Evolutionary conservation across 1,284 basidiomycete species (phyloP).

Genomic region (Prillingera fragicola): DNA sequence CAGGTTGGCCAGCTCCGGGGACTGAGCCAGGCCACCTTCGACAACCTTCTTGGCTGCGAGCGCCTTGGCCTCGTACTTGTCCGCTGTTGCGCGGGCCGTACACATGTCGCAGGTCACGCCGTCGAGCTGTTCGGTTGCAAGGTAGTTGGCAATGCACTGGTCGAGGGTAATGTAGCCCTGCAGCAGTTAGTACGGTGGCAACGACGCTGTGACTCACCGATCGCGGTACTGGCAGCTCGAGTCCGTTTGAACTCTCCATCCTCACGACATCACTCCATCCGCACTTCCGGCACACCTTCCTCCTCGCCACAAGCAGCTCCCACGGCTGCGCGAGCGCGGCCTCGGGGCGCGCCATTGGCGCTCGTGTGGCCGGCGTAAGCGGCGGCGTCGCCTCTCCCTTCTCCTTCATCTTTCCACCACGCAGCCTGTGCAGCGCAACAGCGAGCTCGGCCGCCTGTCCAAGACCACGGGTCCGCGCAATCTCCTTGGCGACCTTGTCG

Average conservation of each 20-base stretch:
- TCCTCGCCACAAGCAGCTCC: conserved; percentile 45
- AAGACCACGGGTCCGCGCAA: conserved; percentile 19
- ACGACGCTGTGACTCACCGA: conserved; percentile 25
- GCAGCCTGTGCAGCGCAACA: too few relatives aligned
- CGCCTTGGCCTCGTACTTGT: conserved; percentile 39
- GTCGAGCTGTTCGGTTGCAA: conserved; percentile 48
- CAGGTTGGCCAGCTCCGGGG: conserved; percentile 6
- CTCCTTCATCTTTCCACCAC: conserved; percentile 1
- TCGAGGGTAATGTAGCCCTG: conserved; percentile 48
- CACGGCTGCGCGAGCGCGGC: conserved; percentile 36
- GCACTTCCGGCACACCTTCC: conserved; percentile 42
- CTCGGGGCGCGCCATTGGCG: conserved; percentile 2
- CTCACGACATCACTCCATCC: conserved; percentile 42
- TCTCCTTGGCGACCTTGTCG: conserved; percentile 41
- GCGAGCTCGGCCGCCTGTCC: conserved; percentile 12
- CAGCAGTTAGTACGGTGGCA: not conserved
- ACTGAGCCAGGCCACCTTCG: not conserved
- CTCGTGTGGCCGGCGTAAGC: too few relatives aligned
- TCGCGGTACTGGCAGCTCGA: conserved; percentile 44
- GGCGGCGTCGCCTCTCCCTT: not conserved
- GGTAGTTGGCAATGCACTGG: conserved; percentile 48
- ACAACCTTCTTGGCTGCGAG: conserved; percentile 22
- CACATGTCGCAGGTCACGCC: conserved; percentile 51
- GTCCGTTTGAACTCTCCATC: conserved; percentile 43
- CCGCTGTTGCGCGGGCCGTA: conserved; percentile 43